phyloP scores from a whole-genome alignment of 257 asterid genomes.

The Lantana camara region DNA sequence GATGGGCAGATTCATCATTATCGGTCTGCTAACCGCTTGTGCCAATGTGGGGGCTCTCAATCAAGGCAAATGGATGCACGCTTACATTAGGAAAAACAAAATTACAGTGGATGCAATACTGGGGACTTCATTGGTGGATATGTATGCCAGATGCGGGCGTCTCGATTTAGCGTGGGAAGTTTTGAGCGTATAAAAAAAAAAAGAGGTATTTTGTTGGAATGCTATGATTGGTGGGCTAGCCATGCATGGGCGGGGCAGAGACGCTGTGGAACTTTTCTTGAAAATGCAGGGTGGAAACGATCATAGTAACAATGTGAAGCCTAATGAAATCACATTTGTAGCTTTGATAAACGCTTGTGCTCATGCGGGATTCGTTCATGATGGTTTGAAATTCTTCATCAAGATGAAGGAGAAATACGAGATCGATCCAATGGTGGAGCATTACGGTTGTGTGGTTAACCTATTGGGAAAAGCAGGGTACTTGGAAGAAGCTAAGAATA shows the following conservation, averaged over 20 bases:
- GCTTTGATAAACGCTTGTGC: slow-evolving; percentile 55
- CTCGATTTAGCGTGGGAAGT: slow-evolving; percentile 48
- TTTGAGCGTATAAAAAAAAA: slow-evolving; percentile 38
- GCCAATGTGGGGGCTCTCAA: slow-evolving; percentile 47
- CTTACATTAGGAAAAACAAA: slow-evolving; percentile 30
- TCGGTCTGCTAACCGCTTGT: slow-evolving; percentile 49
- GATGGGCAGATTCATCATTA: slow-evolving; percentile 31
- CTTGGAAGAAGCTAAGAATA: slow-evolving; percentile 49
- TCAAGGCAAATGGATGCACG: slow-evolving; percentile 60
- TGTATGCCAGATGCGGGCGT: slow-evolving; percentile 61
- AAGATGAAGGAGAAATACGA: slow-evolving; percentile 36
- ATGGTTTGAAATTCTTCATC: slow-evolving; percentile 44
- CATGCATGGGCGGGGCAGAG: slow-evolving; percentile 55
- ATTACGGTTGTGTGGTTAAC: slow-evolving; percentile 58
- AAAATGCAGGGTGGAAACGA: slow-evolving; percentile 38
- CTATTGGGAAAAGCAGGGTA: slow-evolving; percentile 55
- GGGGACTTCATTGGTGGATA: slow-evolving; percentile 53
- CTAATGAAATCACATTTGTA: slow-evolving; percentile 49
- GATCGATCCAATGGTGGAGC: slow-evolving; percentile 50
- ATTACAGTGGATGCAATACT: slow-evolving; percentile 38
- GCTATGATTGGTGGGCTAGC: slow-evolving; percentile 64
- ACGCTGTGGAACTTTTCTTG: slow-evolving; percentile 50
- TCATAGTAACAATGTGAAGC: slow-evolving; percentile 19
- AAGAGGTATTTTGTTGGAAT: slow-evolving; percentile 50
- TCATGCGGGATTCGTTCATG: slow-evolving; percentile 53